Base-by-base conservation (phyloP, 108 stramenopile genomes). In the Parmales sp. region DNA sequence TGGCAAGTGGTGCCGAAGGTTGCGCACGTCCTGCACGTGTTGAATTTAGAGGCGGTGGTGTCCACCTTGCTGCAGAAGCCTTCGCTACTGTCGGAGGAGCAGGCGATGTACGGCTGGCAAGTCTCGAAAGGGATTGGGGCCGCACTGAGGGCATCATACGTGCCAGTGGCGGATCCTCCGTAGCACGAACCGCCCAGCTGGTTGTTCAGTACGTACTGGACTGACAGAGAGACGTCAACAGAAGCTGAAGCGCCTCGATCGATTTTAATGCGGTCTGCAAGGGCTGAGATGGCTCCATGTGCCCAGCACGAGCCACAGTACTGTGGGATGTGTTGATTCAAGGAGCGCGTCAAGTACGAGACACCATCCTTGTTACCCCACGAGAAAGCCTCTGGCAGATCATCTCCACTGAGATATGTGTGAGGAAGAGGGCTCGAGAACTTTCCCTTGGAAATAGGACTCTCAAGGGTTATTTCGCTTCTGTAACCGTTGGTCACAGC, bases 221-320 rank as follows among this genome's bases (percentile, higher is more conserved):
- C 39, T 13, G 72, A 39, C 34, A 72, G 34, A 67, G 67, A 72
- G 66, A 72, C 18, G 67, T 69, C 46, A 7, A 38, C 72, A 34
- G 36, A 38, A n/a, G 19, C 67, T 19, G 48, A 18, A 26, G 70
- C 88, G n/a, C 80, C 67, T n/a, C 87, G 76, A 0, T 87, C 89
- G 78, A 95, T 95, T 69, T 91, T 93, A 80, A 95, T 89, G 46
- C 94, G 90, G 78, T 95, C 94, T 8, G 85, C 74, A 16, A 95
- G 76, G 23, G 86, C 63, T 19, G 80, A 80, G 28, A 92, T 74
- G 65, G 92, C 82, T 25, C 83, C 90, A 64, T 95, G 91, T 5
- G 92, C 93, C 96, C 96, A 97, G 77, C 96, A 97, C 13, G 78
- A 83, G 9, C 84, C 84, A 73, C 82, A 81, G 70, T 81, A 69